A percentile compares a stretch with the other conserved stretches of the same genome.
phyloP scores from a whole-genome alignment of 2,329 filamentous ascomycete genomes.

The Fusarium torulosum region DNA sequence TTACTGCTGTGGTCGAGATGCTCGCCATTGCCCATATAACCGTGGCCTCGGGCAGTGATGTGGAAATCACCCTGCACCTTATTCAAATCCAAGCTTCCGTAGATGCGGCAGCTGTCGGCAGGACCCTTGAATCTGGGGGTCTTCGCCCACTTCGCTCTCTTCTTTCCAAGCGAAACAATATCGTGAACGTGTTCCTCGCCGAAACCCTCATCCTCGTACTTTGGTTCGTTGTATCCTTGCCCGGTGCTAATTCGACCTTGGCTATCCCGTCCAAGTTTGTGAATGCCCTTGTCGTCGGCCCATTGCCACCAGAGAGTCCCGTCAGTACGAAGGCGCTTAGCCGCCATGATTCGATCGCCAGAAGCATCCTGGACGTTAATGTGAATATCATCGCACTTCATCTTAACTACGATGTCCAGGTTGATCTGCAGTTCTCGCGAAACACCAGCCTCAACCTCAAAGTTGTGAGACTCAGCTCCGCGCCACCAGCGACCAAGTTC shows the following conservation, averaged over 20 bases:
- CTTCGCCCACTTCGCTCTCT: conserved; percentile 77
- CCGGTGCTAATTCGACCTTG: conserved; percentile 66
- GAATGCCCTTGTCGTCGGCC: conserved; percentile 77
- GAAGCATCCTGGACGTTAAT: conserved; percentile 97
- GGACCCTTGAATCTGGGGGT: conserved; percentile 74
- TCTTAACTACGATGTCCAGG: conserved; percentile 89
- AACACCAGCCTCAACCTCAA: conserved; percentile 92
- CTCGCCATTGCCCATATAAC: conserved; percentile 82
- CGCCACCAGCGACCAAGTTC: conserved; percentile 87
- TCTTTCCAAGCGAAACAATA: conserved; percentile 78
- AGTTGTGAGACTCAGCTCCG: conserved; percentile 87
- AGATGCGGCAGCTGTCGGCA: conserved; percentile 87
- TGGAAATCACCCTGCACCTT: conserved; percentile 99
- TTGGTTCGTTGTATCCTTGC: conserved; percentile 61
- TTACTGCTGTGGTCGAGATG: conserved; percentile 86
- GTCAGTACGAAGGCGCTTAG: conserved; percentile 78
- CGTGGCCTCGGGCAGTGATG: conserved; percentile 93
- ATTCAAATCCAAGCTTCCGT: conserved; percentile 89
- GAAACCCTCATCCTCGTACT: conserved; percentile 73
- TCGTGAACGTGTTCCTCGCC: conserved; percentile 90
- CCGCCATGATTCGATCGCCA: conserved; percentile 90
- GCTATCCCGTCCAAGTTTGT: conserved; percentile 68
- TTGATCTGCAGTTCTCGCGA: conserved; percentile 93
- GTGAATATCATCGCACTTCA: conserved; percentile 90
- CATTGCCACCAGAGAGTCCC: conserved; percentile 85